Evolutionary conservation across 1,284 basidiomycete genomes (phyloP).

Genomic region (Trametes sp.): DNA sequence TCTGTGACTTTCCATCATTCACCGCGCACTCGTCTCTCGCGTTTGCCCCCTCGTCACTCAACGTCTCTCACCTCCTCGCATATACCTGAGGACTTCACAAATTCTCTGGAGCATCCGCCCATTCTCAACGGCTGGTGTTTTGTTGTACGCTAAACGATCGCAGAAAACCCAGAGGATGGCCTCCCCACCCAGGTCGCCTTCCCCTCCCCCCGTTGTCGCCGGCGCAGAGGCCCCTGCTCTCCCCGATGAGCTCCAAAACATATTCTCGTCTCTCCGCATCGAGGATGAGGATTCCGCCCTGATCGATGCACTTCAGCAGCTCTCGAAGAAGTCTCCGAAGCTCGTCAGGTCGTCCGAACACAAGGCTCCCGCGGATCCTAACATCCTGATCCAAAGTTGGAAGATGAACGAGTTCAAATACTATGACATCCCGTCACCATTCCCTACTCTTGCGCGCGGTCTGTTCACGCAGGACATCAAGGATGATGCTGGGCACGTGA

Average conservation of each 20-base stretch:
- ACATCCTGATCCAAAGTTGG: conserved; percentile 79
- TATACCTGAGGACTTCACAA: neutral
- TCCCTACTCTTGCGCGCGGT: conserved; percentile 91
- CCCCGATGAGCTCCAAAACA: conserved; percentile 18
- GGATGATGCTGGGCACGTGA: conserved; percentile 40
- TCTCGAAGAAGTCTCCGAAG: conserved; percentile 64
- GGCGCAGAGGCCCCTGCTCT: neutral
- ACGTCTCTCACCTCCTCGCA: neutral
- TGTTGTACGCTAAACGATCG: neutral
- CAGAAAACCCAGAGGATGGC: conserved; percentile 19
- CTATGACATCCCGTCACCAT: conserved; percentile 86
- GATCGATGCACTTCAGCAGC: conserved; percentile 55
- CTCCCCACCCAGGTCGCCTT: conserved; percentile 9
- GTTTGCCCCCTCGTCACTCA: neutral
- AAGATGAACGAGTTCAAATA: conserved; percentile 97
- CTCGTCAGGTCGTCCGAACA: conserved; percentile 66
- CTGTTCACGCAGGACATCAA: conserved; percentile 73
- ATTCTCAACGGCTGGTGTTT: neutral
- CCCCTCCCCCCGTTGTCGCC: conserved; percentile 5
- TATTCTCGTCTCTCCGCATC: conserved; percentile 26
- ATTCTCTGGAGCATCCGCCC: neutral
- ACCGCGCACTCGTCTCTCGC: conserved; percentile 1
- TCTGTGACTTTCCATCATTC: conserved; percentile 20
- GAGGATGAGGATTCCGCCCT: conserved; percentile 62
- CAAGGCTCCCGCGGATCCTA: conserved; percentile 59